These are phyloP conservation scores for Phyllosticta citrichinensis DNA, from an alignment of 2,329 filamentous ascomycete genomes.

Conservation along the genomic window DNA sequence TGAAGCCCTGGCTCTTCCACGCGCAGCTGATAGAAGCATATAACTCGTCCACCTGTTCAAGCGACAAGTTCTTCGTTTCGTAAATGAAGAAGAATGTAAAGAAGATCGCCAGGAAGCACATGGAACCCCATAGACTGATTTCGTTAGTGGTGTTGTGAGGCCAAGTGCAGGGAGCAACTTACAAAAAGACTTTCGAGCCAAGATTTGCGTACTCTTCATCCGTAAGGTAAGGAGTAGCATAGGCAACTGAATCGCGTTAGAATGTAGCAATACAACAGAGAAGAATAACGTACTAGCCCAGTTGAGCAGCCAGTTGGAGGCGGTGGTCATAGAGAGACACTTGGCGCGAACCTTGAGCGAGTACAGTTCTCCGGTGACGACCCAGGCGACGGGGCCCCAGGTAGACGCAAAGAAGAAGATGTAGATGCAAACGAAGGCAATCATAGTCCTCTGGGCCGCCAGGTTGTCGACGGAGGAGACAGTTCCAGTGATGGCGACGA, in stretches of 20 bases:
- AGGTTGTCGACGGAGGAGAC: conserved; percentile 25
- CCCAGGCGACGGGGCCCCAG: conserved; percentile 70
- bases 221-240: conserved; percentile 64
- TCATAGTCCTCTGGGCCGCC: conserved; percentile 29
- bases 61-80: conserved; percentile 66
- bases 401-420: conserved; percentile 74
- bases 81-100: too few species aligned
- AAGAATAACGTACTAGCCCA: conserved; percentile 32
- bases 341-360: conserved; percentile 39
- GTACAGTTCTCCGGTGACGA: conserved; percentile 32
- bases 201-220: conserved; percentile 55
- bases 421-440: conserved; percentile 51
- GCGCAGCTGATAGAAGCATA: conserved; percentile 62
- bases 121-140: too few species aligned
- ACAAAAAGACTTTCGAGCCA: too few species aligned
- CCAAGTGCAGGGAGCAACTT: too few species aligned
- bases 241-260: conserved; percentile 44
- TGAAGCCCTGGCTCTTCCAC: conserved; percentile 59
- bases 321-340: conserved; percentile 43
- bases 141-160: too few species aligned
- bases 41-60: conserved; percentile 73
- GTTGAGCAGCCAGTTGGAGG: conserved; percentile 45
- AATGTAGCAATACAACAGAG: too few species aligned
- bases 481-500: conserved; percentile 33
- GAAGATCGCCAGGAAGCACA: too few species aligned